Base-by-base conservation (phyloP, 192 early-diverging fungal species). In the Dimargaris cristalligena region DNA sequence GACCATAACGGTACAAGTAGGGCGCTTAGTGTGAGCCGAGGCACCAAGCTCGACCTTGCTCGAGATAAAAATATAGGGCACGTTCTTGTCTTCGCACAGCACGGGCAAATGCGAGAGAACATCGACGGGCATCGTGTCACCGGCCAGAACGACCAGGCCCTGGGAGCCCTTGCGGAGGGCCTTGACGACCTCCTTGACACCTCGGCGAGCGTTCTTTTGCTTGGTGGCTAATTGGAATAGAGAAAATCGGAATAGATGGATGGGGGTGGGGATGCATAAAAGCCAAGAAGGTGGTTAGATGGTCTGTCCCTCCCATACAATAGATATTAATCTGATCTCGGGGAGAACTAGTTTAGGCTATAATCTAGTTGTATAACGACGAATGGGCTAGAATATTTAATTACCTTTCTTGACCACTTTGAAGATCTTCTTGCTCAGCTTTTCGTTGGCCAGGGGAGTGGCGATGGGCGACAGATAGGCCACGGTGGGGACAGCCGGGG, bases 151-250 rank as follows among this genome's bases (percentile, higher is more conserved):
- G 25, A 97, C 93, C 61, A 97, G 60, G 4, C 90, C 95, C 79
- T 95, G 94, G 57, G 83, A 76, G 56, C 90, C 89, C 80, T 99
- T 99, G 50, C 91, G 80, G 66, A 99, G 77, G 62, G 83, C 89
- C 78, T 97, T 97, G 45, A 90, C 88, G 31, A 97, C 91, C 72
- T 99, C 96, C 79, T 97, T 97, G 23, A 97, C 90, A 52, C 96
- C 96, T 61, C 96, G 85, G 71, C 85, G 86, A 44, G 93, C 79
- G 44, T 85, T 80, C 72, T 91, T 90, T 48, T 83, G 80, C 74
- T 88, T 91, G 58, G 85, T 66, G 52, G 92, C 90, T 85, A 67
- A 44, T 46, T 34, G 51, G 32, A 18, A 28, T 46, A 44, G 4
- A 46, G 14, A 59, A 10, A 49, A 35, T 45, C 45, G 22, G n/a